Conservation (phyloP, 768 basidiomycete species). For the Mycena leptocephala region DNA sequence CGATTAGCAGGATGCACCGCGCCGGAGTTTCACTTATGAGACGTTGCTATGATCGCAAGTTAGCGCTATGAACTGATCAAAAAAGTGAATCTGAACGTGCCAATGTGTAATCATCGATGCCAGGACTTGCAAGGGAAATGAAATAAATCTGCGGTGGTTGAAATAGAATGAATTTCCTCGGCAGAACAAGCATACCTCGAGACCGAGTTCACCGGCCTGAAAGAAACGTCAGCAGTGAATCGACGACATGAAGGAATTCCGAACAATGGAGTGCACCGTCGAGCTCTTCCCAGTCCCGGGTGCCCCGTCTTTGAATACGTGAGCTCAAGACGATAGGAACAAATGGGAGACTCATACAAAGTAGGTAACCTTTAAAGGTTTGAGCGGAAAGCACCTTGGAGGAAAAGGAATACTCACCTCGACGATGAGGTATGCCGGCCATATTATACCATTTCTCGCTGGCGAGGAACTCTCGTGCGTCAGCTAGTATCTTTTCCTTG, state of each 20-base stretch:
- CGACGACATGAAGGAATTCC: neutral
- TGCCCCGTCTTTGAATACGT: neutral
- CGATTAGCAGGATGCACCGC: slow-evolving; percentile 23
- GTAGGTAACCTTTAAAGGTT: neutral
- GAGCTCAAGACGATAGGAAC: neutral
- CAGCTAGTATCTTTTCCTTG: slow-evolving; percentile 24
- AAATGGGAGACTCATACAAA: neutral
- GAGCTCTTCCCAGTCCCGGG: slow-evolving; percentile 32
- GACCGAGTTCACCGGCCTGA: slow-evolving; percentile 27
- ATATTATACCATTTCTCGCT: slow-evolving; percentile 24
- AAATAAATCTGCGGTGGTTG: slow-evolving; percentile 11
- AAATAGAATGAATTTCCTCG: neutral
- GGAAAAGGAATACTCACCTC: neutral
- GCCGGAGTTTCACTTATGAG: slow-evolving; percentile 26
- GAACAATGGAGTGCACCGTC: slow-evolving; percentile 19
- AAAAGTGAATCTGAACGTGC: no score
- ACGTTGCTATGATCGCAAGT: no score
- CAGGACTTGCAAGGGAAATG: slow-evolving; percentile 21
- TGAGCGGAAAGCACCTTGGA: neutral
- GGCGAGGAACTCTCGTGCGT: slow-evolving; percentile 21
- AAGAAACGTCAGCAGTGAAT: neutral
- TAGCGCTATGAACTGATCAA: no score
- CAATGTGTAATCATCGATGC: slow-evolving; percentile 14
- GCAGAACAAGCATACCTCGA: neutral
- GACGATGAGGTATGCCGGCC: slow-evolving; percentile 24